phyloP scores from a whole-genome alignment of 2,329 filamentous ascomycete species.

The Cercospora zeae-maydis region DNA sequence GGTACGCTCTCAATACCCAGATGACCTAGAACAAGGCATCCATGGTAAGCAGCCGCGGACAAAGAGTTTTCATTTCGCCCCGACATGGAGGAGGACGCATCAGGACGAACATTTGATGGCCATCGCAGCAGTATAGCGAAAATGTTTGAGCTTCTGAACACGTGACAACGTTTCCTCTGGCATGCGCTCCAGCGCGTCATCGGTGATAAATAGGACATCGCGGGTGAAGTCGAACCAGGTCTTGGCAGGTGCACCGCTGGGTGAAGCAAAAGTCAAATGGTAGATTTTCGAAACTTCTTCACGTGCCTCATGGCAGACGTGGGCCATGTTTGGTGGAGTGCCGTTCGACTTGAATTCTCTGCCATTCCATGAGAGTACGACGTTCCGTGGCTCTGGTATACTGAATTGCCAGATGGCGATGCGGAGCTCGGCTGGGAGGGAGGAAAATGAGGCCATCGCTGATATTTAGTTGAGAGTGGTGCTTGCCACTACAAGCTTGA shows the following conservation, averaged over 20 bases:
- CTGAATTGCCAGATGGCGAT: conserved; percentile 19
- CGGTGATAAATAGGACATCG: conserved; percentile 18
- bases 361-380: conserved; percentile 17
- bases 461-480: not conserved
- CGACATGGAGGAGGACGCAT: not conserved
- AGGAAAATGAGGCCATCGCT: conserved; percentile 15
- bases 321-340: conserved; percentile 13
- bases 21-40: not conserved
- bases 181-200: conserved; percentile 11
- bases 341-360: conserved; percentile 14
- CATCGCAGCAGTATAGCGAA: conserved; percentile 16
- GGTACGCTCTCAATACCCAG: not conserved
- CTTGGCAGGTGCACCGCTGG: not conserved
- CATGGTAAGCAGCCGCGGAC: not conserved
- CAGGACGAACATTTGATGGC: conserved; percentile 18
- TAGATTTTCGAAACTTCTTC: conserved; percentile 16
- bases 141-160: conserved; percentile 13
- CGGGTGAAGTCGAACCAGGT: conserved; percentile 15
- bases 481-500: not conserved
- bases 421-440: conserved; percentile 20
- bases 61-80: not conserved
- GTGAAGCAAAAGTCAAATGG: conserved; percentile 13
- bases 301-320: conserved; percentile 18
- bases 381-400: conserved; percentile 14
- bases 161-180: not conserved